phyloP scores from a whole-genome alignment of 441 rosid genomes.

The Gossypium davidsonii region DNA sequence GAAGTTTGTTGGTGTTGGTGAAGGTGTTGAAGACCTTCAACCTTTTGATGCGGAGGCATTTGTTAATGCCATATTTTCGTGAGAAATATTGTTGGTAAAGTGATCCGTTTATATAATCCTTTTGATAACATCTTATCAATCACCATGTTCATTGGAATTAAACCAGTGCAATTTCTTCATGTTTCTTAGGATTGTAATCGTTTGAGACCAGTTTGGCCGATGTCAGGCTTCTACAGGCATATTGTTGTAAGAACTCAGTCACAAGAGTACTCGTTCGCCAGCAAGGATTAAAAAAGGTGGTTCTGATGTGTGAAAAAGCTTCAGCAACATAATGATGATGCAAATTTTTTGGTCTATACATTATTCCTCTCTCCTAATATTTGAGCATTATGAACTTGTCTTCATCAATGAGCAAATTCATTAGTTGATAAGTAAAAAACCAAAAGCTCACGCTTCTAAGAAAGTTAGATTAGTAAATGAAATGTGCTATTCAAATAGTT shows the following conservation, averaged over 20 bases:
- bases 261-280: background rate
- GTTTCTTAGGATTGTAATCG: background rate
- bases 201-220: background rate
- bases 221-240: background rate
- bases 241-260: background rate
- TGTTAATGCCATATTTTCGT: constrained; percentile 78
- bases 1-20: constrained; percentile 91
- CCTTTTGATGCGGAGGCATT: constrained; percentile 89
- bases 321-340: background rate
- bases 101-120: background rate
- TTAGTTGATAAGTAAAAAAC: background rate
- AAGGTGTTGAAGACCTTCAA: constrained; percentile 88
- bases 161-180: background rate
- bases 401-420: background rate
- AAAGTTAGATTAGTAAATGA: background rate
- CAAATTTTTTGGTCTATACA: background rate
- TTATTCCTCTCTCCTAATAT: background rate
- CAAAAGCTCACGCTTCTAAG: background rate
- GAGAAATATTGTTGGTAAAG: constrained; percentile 22
- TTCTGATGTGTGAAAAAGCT: background rate
- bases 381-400: background rate
- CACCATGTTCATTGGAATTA: background rate
- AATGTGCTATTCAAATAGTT: background rate
- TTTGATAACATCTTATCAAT: background rate
- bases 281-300: background rate